Evolutionary conservation across 2,329 filamentous ascomycete genomes (phyloP).

Genomic region (Calonectria naviculata): DNA sequence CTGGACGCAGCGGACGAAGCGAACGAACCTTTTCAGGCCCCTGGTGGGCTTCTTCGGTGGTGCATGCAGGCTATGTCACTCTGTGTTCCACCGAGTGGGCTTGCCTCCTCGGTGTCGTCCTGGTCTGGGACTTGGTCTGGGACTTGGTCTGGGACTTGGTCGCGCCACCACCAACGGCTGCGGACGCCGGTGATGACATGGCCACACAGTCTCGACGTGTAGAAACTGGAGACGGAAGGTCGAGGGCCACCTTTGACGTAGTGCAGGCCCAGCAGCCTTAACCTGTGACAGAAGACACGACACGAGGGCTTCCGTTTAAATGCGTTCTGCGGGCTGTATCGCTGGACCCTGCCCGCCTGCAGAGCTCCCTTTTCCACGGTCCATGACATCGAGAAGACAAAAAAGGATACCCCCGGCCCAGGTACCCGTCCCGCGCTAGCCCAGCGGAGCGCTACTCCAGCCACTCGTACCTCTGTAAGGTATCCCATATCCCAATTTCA

Average conservation of each 20-base stretch:
- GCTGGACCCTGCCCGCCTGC: neutral
- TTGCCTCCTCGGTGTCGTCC: conserved; percentile 12
- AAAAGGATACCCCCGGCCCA: neutral
- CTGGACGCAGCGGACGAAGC: conserved; percentile 8
- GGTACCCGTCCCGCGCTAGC: neutral
- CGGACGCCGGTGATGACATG: conserved; percentile 11
- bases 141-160: conserved; percentile 8
- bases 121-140: conserved; percentile 11
- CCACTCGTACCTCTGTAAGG: conserved; percentile 5
- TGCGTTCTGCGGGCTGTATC: neutral
- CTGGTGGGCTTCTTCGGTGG: conserved; percentile 11
- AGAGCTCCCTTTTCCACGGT: conserved; percentile 7
- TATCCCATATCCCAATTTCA: conserved; percentile 21
- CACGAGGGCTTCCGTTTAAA: neutral
- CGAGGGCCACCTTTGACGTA: neutral
- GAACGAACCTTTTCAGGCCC: conserved; percentile 20
- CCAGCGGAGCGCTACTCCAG: neutral
- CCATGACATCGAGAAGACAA: neutral
- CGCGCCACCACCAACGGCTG: conserved; percentile 21
- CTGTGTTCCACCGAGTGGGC: conserved; percentile 4
- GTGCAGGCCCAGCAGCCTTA: neutral
- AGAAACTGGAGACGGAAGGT: conserved; percentile 1
- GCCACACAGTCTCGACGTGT: conserved; percentile 6
- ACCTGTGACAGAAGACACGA: neutral
- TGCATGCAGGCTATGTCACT: conserved; percentile 14